Evolutionary conservation across 192 early-diverging fungal genomes (phyloP).

Genomic region (Mortierella antarctica): DNA sequence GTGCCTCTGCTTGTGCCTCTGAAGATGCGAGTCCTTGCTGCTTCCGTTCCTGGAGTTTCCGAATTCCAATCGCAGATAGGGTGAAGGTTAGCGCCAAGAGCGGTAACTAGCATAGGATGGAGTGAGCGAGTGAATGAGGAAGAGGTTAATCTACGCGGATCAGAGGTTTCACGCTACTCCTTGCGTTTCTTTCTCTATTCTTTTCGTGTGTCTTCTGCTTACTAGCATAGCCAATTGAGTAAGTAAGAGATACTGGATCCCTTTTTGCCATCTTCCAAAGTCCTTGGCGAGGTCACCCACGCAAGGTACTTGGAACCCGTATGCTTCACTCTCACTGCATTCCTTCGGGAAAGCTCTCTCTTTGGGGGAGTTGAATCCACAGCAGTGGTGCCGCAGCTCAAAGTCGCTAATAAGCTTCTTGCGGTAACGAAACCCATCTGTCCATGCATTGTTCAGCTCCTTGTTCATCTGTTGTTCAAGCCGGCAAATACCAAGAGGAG

Average conservation of each 20-base stretch:
- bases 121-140: neutral
- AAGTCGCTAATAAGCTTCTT: slow-evolving; percentile 14
- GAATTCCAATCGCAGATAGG: slow-evolving; percentile 18
- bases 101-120: slow-evolving; percentile 3
- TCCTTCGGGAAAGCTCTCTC: slow-evolving; percentile 9
- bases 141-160: neutral
- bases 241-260: slow-evolving; percentile 19
- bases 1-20: slow-evolving; percentile 21
- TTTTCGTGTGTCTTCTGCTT: neutral
- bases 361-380: slow-evolving; percentile 9
- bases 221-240: slow-evolving; percentile 14
- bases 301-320: slow-evolving; percentile 22
- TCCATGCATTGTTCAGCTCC: slow-evolving; percentile 23
- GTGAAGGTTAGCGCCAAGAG: slow-evolving; percentile 12
- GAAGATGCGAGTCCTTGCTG: slow-evolving; percentile 7
- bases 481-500: neutral
- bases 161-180: neutral
- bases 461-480: slow-evolving; percentile 11
- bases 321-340: neutral
- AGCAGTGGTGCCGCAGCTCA: slow-evolving; percentile 31
- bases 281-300: slow-evolving; percentile 25
- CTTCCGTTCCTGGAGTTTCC: slow-evolving; percentile 12
- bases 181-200: neutral
- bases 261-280: slow-evolving; percentile 26
- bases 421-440: neutral